Percentiles rank a stretch among this genome's conserved stretches.
phyloP scores from a whole-genome alignment of 2,329 filamentous ascomycete genomes.

The Teratosphaeria nubilosa region DNA sequence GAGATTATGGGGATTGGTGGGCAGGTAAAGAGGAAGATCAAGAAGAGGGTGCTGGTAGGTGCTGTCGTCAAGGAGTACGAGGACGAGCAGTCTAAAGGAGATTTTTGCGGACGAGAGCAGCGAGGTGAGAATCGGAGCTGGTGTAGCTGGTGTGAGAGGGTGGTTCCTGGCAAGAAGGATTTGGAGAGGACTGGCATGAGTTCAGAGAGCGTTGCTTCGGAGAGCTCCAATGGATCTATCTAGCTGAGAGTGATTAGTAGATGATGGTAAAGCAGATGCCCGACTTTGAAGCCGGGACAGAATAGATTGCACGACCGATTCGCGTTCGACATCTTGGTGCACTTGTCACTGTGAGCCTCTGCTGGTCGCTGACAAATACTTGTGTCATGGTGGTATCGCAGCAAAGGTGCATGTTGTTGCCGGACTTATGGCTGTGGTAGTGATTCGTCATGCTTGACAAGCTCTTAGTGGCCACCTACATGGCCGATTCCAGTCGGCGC shows the following conservation, averaged over 20 bases:
- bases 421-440: no score
- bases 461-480: no score
- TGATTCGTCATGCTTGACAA: no score
- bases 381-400: no score
- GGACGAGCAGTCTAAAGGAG: slow-evolving; percentile 58
- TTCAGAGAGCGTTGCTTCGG: slow-evolving; percentile 18
- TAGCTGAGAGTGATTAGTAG: neutral
- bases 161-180: slow-evolving; percentile 22
- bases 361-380: no score
- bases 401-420: no score
- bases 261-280: no score
- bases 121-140: slow-evolving; percentile 62
- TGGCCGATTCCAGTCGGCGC: no score
- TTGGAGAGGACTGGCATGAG: slow-evolving; percentile 6
- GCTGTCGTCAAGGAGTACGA: slow-evolving; percentile 78
- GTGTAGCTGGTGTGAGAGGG: slow-evolving; percentile 82
- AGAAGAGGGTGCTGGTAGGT: slow-evolving; percentile 70
- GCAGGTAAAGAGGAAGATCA: slow-evolving; percentile 76
- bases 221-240: slow-evolving; percentile 7
- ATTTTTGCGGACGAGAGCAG: slow-evolving; percentile 61
- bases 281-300: neutral
- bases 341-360: no score
- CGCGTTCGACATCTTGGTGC: no score
- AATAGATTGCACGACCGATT: no score
- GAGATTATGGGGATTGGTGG: slow-evolving; percentile 89